These are phyloP conservation scores for Adansonia digitata DNA, from an alignment of 345 rosid genomes.

Conservation along the genomic window DNA sequence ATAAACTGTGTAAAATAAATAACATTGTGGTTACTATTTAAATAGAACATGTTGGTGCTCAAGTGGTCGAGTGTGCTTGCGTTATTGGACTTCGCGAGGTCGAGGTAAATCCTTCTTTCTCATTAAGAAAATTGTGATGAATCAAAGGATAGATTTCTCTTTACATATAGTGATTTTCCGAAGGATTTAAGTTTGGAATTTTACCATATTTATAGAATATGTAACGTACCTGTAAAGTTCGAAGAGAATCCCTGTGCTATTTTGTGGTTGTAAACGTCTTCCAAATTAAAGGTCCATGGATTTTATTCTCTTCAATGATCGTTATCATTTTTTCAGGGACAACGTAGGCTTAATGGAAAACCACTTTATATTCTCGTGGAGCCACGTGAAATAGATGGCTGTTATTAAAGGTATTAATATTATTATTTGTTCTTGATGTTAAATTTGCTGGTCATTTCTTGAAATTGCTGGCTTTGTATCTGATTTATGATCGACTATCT, in stretches of 20 bases:
- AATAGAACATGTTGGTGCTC: constrained; percentile 76
- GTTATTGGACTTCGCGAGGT: constrained; percentile 77
- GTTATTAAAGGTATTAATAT: constrained; percentile 5
- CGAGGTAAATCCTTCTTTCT: constrained; percentile 41
- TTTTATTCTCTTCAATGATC: background rate
- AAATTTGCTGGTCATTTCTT: background rate
- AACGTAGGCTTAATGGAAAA: constrained; percentile 62
- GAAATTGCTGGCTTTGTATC: background rate
- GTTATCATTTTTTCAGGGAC: constrained; percentile 38
- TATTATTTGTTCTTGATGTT: background rate
- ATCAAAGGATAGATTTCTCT: background rate
- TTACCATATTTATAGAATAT: too few relatives aligned
- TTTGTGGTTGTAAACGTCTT: too few relatives aligned
- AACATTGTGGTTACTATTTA: background rate
- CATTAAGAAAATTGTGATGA: background rate
- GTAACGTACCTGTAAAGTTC: too few relatives aligned
- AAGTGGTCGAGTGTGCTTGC: constrained; percentile 84
- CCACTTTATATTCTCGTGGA: constrained; percentile 79
- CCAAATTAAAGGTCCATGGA: too few relatives aligned
- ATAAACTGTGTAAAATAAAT: background rate
- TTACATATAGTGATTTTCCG: too few relatives aligned
- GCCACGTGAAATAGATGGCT: constrained; percentile 34
- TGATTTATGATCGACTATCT: background rate
- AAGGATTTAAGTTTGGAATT: too few relatives aligned
- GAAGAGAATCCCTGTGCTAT: too few relatives aligned